These are phyloP conservation scores for Trichocladium antarcticum DNA, from an alignment of 495 filamentous ascomycete species.

Conservation along the genomic window DNA sequence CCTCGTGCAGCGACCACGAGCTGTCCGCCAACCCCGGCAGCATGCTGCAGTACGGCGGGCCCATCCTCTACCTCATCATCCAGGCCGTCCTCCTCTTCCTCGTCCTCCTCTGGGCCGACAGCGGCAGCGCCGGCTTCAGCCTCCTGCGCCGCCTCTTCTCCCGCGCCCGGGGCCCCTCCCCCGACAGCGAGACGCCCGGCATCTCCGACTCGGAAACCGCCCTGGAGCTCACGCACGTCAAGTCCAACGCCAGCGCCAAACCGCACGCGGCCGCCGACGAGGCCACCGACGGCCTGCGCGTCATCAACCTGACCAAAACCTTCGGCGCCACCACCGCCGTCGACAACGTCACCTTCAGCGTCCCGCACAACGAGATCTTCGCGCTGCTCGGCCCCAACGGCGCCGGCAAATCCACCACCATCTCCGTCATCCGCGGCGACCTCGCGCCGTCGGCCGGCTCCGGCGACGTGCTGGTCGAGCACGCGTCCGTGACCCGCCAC, in stretches of 20 bases:
- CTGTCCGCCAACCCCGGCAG: conserved; percentile 57
- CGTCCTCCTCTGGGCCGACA: conserved; percentile 61
- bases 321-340: conserved; percentile 64
- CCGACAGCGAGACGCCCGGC: conserved; percentile 5
- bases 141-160: conserved; percentile 34
- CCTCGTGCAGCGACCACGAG: conserved; percentile 51
- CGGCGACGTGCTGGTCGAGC: conserved; percentile 66
- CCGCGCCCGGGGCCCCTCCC: background rate
- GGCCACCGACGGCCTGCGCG: conserved; percentile 55
- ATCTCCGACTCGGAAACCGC: conserved; percentile 37
- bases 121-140: conserved; percentile 44
- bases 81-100: conserved; percentile 57
- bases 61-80: conserved; percentile 62
- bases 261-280: conserved; percentile 34
- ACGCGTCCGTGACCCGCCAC: conserved; percentile 52
- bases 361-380: conserved; percentile 68
- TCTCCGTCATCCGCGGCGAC: conserved; percentile 77
- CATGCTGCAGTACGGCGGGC: conserved; percentile 63
- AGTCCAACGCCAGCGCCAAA: conserved; percentile 18
- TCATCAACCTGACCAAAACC: conserved; percentile 63
- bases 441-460: conserved; percentile 46
- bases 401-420: conserved; percentile 78
- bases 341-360: conserved; percentile 70
- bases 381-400: conserved; percentile 81
- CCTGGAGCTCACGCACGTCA: conserved; percentile 36